Base-by-base conservation (phyloP, 805 yeast species). In the Sugiyamaella valdiviana region DNA sequence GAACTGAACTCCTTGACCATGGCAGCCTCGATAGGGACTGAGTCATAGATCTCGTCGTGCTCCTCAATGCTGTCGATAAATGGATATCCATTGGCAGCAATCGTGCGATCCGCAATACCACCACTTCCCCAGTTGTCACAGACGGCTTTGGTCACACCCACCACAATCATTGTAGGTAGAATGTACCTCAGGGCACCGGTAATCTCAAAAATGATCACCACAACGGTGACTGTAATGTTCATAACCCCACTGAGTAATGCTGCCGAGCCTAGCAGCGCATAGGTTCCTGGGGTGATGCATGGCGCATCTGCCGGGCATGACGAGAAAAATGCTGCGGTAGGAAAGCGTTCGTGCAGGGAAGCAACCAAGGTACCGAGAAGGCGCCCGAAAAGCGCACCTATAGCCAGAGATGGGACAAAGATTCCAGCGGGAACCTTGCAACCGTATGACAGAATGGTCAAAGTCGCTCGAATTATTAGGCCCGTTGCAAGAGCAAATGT, bases 81-180 rank as follows among this genome's bases (percentile, higher is more conserved):
- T 0, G 99, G 99, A 42, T 86, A 73, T 0, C 96, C 96, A 66
- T 89, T 90, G 58, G 86, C 85, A 36, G 72, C 69, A 53, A 95
- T 89, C 86, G 90, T 90, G 65, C 88, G 95, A 62, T 93, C 99
- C 0, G 99, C 96, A 51, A 93, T 91, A 1, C 98, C 99, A 10
- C 84, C 86, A 20, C 76, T 71, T 2, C 95, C 95, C 72, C 83
- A 82, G 48, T 69, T 72, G 51, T 85, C 93, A 56, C 80, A 78
- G n/a, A 93, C 80, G 35, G 80, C 68, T 59, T 86, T 86, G 2
- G 98, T 90, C 7, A 83, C 78, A 1, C 95, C 91, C 1, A 93
- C 95, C 0, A 88, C 95, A 45, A 93, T 84, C 99, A 93, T 93
- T 0, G 95, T 86, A 2, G 99, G 99, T 10, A 95, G 76, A 51